These are phyloP conservation scores for Lignosus rhinocerotis DNA, from an alignment of 1,284 basidiomycete genomes.

Conservation along the genomic window DNA sequence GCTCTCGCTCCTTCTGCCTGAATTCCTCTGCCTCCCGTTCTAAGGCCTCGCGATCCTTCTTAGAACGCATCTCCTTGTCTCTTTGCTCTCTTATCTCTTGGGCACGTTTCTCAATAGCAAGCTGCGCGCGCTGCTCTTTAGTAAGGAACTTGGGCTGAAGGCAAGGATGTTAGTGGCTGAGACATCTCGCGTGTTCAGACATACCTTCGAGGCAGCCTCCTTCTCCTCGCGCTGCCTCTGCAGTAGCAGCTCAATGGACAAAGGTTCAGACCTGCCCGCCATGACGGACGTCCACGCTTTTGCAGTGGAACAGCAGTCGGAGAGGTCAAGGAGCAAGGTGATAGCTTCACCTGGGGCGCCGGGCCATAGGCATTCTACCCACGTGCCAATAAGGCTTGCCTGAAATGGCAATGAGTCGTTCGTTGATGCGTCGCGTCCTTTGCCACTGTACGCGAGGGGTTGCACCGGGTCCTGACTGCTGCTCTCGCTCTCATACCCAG, in stretches of 20 bases:
- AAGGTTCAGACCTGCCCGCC: constrained; percentile 51
- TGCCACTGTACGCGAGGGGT: constrained; percentile 11
- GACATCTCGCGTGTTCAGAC: constrained; percentile 15
- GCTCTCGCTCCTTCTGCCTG: constrained; percentile 44
- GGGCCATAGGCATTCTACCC: neutral
- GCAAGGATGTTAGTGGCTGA: neutral
- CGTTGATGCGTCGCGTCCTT: constrained; percentile 13
- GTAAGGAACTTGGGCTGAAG: constrained; percentile 84
- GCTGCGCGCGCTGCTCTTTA: constrained; percentile 84
- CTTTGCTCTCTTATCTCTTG: constrained; percentile 74
- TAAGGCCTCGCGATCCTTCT: constrained; percentile 61
- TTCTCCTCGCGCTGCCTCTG: constrained; percentile 86
- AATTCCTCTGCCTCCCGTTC: constrained; percentile 78
- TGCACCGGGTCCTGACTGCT: neutral
- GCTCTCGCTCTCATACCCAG: neutral
- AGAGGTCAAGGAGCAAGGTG: constrained; percentile 11
- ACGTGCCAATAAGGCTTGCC: constrained; percentile 16
- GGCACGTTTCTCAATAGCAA: constrained; percentile 85
- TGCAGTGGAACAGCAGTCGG: constrained; percentile 20
- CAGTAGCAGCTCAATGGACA: constrained; percentile 84
- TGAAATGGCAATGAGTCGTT: constrained; percentile 12
- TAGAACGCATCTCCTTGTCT: constrained; percentile 58
- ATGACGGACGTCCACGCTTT: constrained; percentile 26
- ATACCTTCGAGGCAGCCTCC: constrained; percentile 85
- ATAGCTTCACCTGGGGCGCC: neutral